Evolutionary conservation across 2,329 filamentous ascomycete genomes (phyloP).

Genomic region (Xylariaceae sp.): DNA sequence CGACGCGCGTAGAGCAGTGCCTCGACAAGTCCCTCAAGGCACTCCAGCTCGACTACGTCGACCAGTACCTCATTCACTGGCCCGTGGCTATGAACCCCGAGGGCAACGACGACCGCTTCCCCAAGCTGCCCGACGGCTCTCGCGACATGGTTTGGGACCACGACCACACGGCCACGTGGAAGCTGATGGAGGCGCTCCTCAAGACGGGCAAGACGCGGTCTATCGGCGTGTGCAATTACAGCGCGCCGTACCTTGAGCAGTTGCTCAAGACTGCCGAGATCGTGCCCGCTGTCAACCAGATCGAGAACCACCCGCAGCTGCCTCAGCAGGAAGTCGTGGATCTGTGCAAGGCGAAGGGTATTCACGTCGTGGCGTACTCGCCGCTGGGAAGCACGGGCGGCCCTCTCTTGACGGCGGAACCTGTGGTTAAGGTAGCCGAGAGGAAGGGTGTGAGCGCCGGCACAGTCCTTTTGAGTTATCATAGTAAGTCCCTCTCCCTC

Average conservation of each 20-base stretch:
- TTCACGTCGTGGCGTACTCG: conserved; percentile 67
- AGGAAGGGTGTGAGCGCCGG: conserved; percentile 57
- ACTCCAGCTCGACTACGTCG: conserved; percentile 73
- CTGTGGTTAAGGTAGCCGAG: conserved; percentile 58
- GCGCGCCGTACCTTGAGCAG: conserved; percentile 49
- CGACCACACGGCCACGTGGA: conserved; percentile 72
- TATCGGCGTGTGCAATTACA: conserved; percentile 56
- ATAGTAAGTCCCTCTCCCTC: conserved; percentile 45
- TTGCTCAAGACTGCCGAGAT: conserved; percentile 47
- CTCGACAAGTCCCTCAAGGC: conserved; percentile 68
- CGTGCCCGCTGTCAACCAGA: conserved; percentile 63
- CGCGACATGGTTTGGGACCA: conserved; percentile 66
- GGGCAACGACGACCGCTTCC: conserved; percentile 67
- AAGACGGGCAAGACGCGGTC: conserved; percentile 50
- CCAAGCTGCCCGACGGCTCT: conserved; percentile 65
- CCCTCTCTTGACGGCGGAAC: conserved; percentile 58
- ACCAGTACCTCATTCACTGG: conserved; percentile 81
- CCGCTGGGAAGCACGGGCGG: conserved; percentile 60
- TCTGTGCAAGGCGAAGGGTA: conserved; percentile 60
- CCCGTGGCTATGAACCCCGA: conserved; percentile 74
- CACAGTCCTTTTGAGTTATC: conserved; percentile 64
- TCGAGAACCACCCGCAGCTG: conserved; percentile 66
- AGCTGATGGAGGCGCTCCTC: conserved; percentile 64
- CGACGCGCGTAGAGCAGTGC: conserved; percentile 60
- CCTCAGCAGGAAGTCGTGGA: conserved; percentile 68